Evolutionary conservation across 345 rosid genomes (phyloP).

Genomic region (Lepidium sativum): DNA sequence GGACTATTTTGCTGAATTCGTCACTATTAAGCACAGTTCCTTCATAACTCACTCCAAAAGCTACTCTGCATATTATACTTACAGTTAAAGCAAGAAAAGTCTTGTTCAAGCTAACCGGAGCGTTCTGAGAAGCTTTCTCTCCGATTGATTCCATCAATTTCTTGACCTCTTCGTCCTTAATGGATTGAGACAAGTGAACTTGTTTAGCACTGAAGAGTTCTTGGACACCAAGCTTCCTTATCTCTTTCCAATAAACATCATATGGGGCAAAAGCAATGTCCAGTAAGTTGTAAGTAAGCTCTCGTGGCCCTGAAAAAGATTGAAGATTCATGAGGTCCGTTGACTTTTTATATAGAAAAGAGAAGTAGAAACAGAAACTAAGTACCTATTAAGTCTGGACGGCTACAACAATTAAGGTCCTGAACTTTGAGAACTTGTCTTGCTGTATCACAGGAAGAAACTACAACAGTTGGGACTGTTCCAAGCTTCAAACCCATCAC

Average conservation of each 20-base stretch:
- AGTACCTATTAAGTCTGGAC: constrained; percentile 17
- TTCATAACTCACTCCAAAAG: constrained; percentile 34
- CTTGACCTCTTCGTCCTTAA: constrained; percentile 31
- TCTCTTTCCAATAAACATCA: constrained; percentile 30
- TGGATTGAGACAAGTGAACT: constrained; percentile 20
- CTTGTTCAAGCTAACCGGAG: constrained; percentile 17
- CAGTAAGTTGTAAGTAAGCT: constrained; percentile 26
- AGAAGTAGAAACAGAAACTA: background rate
- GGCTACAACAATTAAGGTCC: constrained; percentile 35
- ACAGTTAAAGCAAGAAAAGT: constrained; percentile 18
- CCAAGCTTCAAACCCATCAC: constrained; percentile 36
- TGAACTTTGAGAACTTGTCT: constrained; percentile 27
- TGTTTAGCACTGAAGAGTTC: constrained; percentile 29
- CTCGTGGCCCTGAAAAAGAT: constrained; percentile 11
- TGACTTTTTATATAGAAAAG: background rate
- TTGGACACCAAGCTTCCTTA: constrained; percentile 22
- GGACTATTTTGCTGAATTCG: constrained; percentile 23
- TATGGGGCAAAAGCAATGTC: constrained; percentile 38
- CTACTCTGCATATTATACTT: constrained; percentile 28
- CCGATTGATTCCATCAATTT: constrained; percentile 23
- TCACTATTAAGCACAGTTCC: constrained; percentile 20
- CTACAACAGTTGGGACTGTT: constrained; percentile 10
- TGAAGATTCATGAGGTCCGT: background rate
- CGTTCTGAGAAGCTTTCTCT: background rate
- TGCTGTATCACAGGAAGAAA: constrained; percentile 35